Evolutionary conservation across 495 filamentous ascomycete genomes (phyloP), one percentile per base, ranked within the genome.

Genomic region (Mytilinidion resinicola): DNA sequence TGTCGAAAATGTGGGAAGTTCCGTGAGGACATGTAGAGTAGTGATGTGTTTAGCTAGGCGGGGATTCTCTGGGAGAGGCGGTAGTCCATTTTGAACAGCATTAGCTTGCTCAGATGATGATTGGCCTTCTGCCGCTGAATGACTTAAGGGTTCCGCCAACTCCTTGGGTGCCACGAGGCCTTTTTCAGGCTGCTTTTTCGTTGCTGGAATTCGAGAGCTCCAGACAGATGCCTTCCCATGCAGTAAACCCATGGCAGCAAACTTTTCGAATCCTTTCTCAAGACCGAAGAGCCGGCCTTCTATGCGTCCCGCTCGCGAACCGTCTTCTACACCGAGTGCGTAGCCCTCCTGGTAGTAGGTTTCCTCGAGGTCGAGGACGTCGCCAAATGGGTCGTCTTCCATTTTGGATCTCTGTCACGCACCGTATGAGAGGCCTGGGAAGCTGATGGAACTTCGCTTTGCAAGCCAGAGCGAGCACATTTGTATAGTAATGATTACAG

Each of bases 241-340:
- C 19, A 99, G 68, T 54, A 77, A 77, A 1, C 93, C 95, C 65
- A 90, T 80, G 56, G 88, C 84, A 12, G 84, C 62, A 64, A 89
- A 96, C 73, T 95, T 96, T 67, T 93, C 88, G 57, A 92, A 97
- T 0, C 91, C 93, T 63, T 93, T 95, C 66, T 95, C 87, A 3
- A 97, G 79, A 0, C 92, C 93, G 68, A 97, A 89, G 11, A 88
- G 77, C 37, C 88, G 87, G 39, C 95, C 95, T 79, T 99, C 93
- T 47, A 86, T 82, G 33, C 83, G 84, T 10, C 95, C 93, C 12
- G 89, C 84, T 63, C 79, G 76, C n/a, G 81, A 76, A 25, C 93
- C 93, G 70, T 96, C 95, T 42, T 76, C 74, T 34, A 80, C 66
- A 17, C 93, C 93, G 56, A 90, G 76, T 9, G 77, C 71, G 71